Percentiles rank a stretch among this genome's conserved stretches.
These are phyloP conservation scores for Dendrobium officinale DNA, from an alignment of 106 monocot species.

Conservation along the genomic window DNA sequence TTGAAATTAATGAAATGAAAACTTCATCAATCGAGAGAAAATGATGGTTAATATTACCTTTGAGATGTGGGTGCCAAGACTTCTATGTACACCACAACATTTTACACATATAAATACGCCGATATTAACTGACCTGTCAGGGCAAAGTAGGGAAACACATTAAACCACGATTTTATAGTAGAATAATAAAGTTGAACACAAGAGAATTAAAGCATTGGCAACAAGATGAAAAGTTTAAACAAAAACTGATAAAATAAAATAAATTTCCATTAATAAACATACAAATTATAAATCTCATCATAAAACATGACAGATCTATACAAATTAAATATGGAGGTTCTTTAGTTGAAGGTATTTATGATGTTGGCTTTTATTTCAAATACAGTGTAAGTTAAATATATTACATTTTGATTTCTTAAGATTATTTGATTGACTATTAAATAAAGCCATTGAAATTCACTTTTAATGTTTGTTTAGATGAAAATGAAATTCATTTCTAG, in stretches of 20 bases:
- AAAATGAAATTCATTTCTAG: too few species aligned
- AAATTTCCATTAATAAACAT: background rate
- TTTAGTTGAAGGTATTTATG: too few species aligned
- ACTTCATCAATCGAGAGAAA: background rate
- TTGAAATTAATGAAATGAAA: background rate
- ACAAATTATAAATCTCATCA: background rate
- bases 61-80: constrained; percentile 22
- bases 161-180: background rate
- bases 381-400: too few species aligned
- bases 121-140: constrained; percentile 20
- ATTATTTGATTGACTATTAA: too few species aligned
- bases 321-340: background rate
- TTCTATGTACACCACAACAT: constrained; percentile 27
- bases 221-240: background rate
- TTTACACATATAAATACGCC: constrained; percentile 29
- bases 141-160: background rate
- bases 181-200: background rate
- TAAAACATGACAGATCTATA: background rate
- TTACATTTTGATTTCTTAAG: too few species aligned
- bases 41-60: constrained; percentile 2
- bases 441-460: too few species aligned
- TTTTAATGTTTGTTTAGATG: too few species aligned
- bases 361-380: too few species aligned
- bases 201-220: background rate
- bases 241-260: background rate